Conservation (phyloP, 2,329 filamentous ascomycete species). For the Cladosporium sphaerospermum region DNA sequence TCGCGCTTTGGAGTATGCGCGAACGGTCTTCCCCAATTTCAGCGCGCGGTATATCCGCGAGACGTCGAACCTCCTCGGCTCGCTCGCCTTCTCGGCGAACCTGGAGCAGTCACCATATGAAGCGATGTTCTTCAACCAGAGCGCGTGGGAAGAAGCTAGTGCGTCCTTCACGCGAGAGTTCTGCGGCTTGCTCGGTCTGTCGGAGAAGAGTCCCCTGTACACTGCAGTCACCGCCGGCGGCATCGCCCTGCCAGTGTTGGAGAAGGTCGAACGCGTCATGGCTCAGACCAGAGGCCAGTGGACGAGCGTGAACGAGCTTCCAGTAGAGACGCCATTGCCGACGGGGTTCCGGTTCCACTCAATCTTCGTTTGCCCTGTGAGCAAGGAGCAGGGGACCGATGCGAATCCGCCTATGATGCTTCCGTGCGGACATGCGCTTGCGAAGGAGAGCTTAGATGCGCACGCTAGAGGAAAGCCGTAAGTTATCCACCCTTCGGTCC, state of each 20-base stretch:
- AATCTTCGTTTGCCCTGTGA: slow-evolving; percentile 96
- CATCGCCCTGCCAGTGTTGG: slow-evolving; percentile 79
- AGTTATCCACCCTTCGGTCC: slow-evolving; percentile 10
- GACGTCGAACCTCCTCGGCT: slow-evolving; percentile 73
- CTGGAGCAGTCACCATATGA: slow-evolving; percentile 70
- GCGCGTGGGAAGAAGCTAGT: slow-evolving; percentile 76
- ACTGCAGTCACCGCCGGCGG: slow-evolving; percentile 87
- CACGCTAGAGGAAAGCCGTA: slow-evolving; percentile 62
- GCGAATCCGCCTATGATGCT: slow-evolving; percentile 94
- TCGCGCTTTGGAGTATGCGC: slow-evolving; percentile 70
- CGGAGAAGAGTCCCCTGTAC: slow-evolving; percentile 87
- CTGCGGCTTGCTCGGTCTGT: slow-evolving; percentile 82
- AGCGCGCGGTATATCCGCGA: slow-evolving; percentile 68
- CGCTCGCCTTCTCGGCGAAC: slow-evolving; percentile 73
- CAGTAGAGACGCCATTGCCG: slow-evolving; percentile 62
- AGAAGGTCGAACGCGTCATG: slow-evolving; percentile 85
- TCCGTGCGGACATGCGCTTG: slow-evolving; percentile 90
- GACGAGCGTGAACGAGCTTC: slow-evolving; percentile 85
- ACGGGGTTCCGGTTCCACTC: slow-evolving; percentile 72
- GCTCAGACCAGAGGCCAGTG: slow-evolving; percentile 87
- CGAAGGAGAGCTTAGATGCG: slow-evolving; percentile 71
- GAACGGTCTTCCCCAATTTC: slow-evolving; percentile 67
- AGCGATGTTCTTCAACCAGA: slow-evolving; percentile 67
- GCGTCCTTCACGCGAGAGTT: slow-evolving; percentile 56
- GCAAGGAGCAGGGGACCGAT: slow-evolving; percentile 92